These are phyloP conservation scores for Mallotus repandus DNA, from an alignment of 441 rosid species.

Conservation along the genomic window DNA sequence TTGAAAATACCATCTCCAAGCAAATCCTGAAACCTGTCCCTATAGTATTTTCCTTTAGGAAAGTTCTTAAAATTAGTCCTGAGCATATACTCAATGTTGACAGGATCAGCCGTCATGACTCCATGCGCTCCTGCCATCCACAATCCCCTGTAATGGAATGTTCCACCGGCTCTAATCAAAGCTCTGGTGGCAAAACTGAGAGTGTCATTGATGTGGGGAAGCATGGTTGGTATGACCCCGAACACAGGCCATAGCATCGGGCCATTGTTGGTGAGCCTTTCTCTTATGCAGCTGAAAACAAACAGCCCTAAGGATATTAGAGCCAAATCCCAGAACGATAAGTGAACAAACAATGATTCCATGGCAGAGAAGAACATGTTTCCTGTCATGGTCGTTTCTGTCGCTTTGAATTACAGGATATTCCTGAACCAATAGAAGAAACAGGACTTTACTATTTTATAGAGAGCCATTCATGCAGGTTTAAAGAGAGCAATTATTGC, in stretches of 20 bases:
- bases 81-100: constrained; percentile 62
- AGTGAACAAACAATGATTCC: constrained; percentile 29
- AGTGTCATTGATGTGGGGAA: constrained; percentile 30
- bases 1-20: constrained; percentile 75
- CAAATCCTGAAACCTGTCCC: constrained; percentile 59
- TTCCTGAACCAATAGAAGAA: not conserved
- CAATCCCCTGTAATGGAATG: constrained; percentile 47
- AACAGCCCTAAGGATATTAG: constrained; percentile 47
- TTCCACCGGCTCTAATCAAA: constrained; percentile 46
- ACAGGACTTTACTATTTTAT: not conserved
- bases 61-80: constrained; percentile 65
- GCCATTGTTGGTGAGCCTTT: constrained; percentile 52
- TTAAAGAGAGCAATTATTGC: not conserved
- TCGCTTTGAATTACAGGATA: not conserved
- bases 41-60: constrained; percentile 62
- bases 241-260: constrained; percentile 66
- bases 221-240: constrained; percentile 48
- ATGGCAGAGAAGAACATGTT: constrained; percentile 18
- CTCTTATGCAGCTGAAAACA: constrained; percentile 44
- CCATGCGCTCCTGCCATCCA: constrained; percentile 60
- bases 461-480: not conserved
- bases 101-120: constrained; percentile 51
- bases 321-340: constrained; percentile 41
- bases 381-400: constrained; percentile 14
- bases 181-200: constrained; percentile 43